Conservation (phyloP, 1,139 yeast species). For the Yarrowia galli region DNA sequence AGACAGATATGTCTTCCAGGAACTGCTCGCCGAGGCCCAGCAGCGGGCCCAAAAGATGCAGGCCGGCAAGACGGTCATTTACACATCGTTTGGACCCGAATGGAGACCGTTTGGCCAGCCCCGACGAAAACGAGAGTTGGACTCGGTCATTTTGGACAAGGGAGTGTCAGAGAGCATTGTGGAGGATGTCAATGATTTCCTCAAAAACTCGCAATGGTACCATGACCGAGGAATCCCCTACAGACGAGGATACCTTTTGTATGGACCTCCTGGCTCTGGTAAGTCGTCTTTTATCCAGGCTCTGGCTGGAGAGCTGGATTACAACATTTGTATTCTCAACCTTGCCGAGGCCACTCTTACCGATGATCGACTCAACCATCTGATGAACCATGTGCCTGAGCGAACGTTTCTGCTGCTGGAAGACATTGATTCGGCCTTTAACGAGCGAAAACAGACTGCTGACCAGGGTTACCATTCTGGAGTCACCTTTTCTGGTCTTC, state of each 20-base stretch:
- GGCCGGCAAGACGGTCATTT: constrained; percentile 93
- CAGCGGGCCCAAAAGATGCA: constrained; percentile 78
- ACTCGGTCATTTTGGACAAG: constrained; percentile 82
- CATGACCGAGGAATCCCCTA: constrained; percentile 96
- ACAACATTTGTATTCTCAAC: constrained; percentile 91
- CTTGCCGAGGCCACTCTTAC: constrained; percentile 89
- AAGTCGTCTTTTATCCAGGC: constrained; percentile 96
- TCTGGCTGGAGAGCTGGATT: constrained; percentile 93
- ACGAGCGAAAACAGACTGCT: constrained; percentile 74
- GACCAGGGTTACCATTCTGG: constrained; percentile 78
- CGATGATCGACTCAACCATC: constrained; percentile 90
- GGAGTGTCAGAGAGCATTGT: constrained; percentile 73
- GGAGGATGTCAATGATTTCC: constrained; percentile 78
- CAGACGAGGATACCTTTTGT: constrained; percentile 89
- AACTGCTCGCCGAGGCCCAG: constrained; percentile 86
- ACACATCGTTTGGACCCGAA: constrained; percentile 96
- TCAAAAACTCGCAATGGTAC: constrained; percentile 86
- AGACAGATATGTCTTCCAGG: constrained; percentile 73
- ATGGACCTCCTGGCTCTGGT: constrained; percentile 99
- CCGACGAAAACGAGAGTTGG: constrained; percentile 80
- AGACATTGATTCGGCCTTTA: constrained; percentile 96
- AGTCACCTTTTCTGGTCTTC: constrained; percentile 91
- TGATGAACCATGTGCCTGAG: constrained; percentile 95
- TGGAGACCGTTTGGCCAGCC: constrained; percentile 99
- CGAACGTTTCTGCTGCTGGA: constrained; percentile 83